phyloP scores from a whole-genome alignment of 176 grass and related monocot species.

The Saccharum officinarum region DNA sequence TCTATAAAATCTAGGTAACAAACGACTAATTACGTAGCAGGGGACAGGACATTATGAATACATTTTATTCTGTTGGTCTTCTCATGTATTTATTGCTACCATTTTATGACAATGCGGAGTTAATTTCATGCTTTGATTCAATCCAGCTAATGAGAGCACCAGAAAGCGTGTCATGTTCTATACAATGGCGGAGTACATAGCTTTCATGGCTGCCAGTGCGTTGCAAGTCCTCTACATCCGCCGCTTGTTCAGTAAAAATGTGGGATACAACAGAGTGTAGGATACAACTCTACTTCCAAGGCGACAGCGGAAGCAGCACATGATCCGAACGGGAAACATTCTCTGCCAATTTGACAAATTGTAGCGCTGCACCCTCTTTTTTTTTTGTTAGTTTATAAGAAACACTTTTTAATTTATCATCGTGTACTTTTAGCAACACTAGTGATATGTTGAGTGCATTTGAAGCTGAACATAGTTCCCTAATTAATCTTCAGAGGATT shows the following conservation, averaged over 20 bases:
- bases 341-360: constrained; percentile 23
- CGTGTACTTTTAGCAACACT: constrained; percentile 41
- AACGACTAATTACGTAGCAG: background rate
- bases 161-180: constrained; percentile 86
- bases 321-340: constrained; percentile 24
- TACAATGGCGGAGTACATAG: constrained; percentile 74
- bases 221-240: constrained; percentile 93
- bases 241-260: constrained; percentile 85
- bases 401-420: constrained; percentile 33
- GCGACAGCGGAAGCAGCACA: background rate
- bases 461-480: constrained; percentile 44
- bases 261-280: constrained; percentile 92
- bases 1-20: background rate
- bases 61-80: background rate
- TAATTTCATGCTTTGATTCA: constrained; percentile 32
- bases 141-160: constrained; percentile 98
- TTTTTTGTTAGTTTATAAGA: constrained; percentile 30
- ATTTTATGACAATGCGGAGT: background rate
- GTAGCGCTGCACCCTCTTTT: constrained; percentile 27
- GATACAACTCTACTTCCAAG: constrained; percentile 25
- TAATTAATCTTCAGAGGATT: constrained; percentile 36
- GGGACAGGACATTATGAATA: background rate
- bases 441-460: constrained; percentile 32
- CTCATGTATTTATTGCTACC: background rate
- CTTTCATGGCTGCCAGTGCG: constrained; percentile 68